phyloP scores from a whole-genome alignment of 2,329 filamentous ascomycete genomes.

The Calonectria multiphialidica region DNA sequence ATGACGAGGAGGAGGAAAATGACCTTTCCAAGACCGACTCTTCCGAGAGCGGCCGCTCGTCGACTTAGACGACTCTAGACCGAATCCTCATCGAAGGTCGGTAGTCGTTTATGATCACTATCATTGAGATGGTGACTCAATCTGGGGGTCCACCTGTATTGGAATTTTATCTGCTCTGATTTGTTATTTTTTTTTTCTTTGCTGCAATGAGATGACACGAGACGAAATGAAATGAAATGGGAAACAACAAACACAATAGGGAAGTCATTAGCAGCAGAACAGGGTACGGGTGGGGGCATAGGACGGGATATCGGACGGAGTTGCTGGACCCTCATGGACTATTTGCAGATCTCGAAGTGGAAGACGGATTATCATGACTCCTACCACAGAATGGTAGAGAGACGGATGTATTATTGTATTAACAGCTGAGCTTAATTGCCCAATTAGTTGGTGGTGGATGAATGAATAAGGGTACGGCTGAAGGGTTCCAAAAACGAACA shows the following conservation, averaged over 20 bases:
- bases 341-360: slow-evolving; percentile 41
- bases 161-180: slow-evolving; percentile 29
- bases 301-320: slow-evolving; percentile 33
- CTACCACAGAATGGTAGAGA: slow-evolving; percentile 20
- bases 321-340: slow-evolving; percentile 42
- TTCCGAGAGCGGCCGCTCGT: slow-evolving; percentile 71
- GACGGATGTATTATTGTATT: slow-evolving; percentile 48
- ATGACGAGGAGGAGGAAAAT: slow-evolving; percentile 66
- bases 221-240: slow-evolving; percentile 41
- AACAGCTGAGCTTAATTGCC: slow-evolving; percentile 32
- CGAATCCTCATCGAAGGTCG: slow-evolving; percentile 24
- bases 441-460: slow-evolving; percentile 16
- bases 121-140: slow-evolving; percentile 53
- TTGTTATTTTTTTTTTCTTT: slow-evolving; percentile 30
- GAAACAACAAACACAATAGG: slow-evolving; percentile 26
- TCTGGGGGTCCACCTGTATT: slow-evolving; percentile 37
- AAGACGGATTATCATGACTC: slow-evolving; percentile 34
- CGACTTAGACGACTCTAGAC: slow-evolving; percentile 58
- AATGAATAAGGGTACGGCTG: slow-evolving; percentile 1
- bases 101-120: slow-evolving; percentile 36
- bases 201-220: slow-evolving; percentile 42
- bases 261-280: slow-evolving; percentile 6
- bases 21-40: slow-evolving; percentile 67
- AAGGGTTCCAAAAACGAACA: not conserved
- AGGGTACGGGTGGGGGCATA: slow-evolving; percentile 19